phyloP scores from a whole-genome alignment of 1,139 yeast genomes.

The Taphrina pruni region DNA sequence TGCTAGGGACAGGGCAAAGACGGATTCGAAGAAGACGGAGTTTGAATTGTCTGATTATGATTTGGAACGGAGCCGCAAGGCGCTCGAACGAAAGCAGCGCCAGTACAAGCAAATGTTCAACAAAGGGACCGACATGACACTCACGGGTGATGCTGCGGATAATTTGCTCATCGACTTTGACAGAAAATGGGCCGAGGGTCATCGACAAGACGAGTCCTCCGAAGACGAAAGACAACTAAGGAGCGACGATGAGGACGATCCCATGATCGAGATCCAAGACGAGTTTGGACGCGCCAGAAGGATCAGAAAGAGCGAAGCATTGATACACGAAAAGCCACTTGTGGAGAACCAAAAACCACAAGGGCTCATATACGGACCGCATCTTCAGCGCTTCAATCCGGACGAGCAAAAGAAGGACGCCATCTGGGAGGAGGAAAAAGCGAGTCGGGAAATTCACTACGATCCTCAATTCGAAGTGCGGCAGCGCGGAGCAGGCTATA shows the following conservation, averaged over 20 bases:
- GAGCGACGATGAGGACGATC: slow-evolving; percentile 28
- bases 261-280: slow-evolving; percentile 34
- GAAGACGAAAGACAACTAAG: slow-evolving; percentile 3
- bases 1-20: slow-evolving; percentile 10
- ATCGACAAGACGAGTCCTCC: slow-evolving; percentile 10
- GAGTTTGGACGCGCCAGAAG: slow-evolving; percentile 38
- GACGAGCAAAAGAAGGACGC: slow-evolving; percentile 30
- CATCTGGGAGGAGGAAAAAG: slow-evolving; percentile 35
- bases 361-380: slow-evolving; percentile 27
- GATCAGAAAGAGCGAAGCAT: slow-evolving; percentile 18
- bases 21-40: not conserved
- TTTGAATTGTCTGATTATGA: slow-evolving; percentile 20
- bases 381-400: slow-evolving; percentile 30
- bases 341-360: slow-evolving; percentile 8
- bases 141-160: slow-evolving; percentile 30
- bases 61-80: slow-evolving; percentile 21
- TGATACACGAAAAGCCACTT: slow-evolving; percentile 16
- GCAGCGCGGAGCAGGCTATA: slow-evolving; percentile 32
- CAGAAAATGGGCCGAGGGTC: slow-evolving; percentile 37
- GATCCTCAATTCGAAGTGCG: slow-evolving; percentile 33
- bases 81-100: slow-evolving; percentile 28
- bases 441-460: slow-evolving; percentile 33
- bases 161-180: slow-evolving; percentile 36
- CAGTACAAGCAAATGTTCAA: slow-evolving; percentile 34
- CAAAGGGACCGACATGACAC: slow-evolving; percentile 35